Percentiles rank a stretch among this genome's conserved stretches.
Conservation (phyloP, 2,329 filamentous ascomycete genomes). For the Diaporthe helianthi region DNA sequence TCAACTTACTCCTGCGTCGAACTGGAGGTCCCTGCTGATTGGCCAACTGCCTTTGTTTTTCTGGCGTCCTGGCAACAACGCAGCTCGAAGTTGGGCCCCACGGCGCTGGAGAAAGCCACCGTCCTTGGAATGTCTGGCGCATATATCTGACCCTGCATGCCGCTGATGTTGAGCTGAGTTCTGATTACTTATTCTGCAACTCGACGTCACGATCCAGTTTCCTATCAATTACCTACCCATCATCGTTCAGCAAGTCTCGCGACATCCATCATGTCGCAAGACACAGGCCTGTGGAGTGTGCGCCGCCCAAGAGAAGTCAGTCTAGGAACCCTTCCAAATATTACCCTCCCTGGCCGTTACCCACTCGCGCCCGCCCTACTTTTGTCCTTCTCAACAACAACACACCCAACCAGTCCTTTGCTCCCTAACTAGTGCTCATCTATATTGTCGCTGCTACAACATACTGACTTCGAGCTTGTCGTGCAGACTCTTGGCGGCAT, state of each 20-base stretch:
- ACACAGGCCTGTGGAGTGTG: constrained; percentile 87
- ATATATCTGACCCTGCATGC: constrained; percentile 6
- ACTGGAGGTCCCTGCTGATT: constrained; percentile 6
- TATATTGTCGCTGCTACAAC: constrained; percentile 17
- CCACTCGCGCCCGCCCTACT: constrained; percentile 32
- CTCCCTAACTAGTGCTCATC: background rate
- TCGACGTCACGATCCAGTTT: background rate
- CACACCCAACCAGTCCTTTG: background rate
- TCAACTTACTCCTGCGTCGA: background rate
- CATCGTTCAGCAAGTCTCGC: constrained; percentile 7
- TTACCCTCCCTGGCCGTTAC: constrained; percentile 23
- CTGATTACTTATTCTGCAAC: background rate
- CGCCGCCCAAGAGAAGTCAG: constrained; percentile 89
- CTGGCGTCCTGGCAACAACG: constrained; percentile 33
- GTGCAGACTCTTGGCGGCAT: constrained; percentile 83
- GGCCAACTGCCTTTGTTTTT: constrained; percentile 28
- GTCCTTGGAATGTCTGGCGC: constrained; percentile 9
- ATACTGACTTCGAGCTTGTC: constrained; percentile 20
- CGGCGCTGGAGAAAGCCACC: constrained; percentile 21
- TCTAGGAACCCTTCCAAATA: constrained; percentile 37
- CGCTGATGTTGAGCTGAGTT: background rate
- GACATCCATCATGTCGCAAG: constrained; percentile 75
- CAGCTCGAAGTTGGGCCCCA: constrained; percentile 13
- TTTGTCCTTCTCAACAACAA: constrained; percentile 18
- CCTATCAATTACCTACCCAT: background rate